Base-by-base conservation (phyloP, 768 basidiomycete species). In the Xanthoconium purpureum region DNA sequence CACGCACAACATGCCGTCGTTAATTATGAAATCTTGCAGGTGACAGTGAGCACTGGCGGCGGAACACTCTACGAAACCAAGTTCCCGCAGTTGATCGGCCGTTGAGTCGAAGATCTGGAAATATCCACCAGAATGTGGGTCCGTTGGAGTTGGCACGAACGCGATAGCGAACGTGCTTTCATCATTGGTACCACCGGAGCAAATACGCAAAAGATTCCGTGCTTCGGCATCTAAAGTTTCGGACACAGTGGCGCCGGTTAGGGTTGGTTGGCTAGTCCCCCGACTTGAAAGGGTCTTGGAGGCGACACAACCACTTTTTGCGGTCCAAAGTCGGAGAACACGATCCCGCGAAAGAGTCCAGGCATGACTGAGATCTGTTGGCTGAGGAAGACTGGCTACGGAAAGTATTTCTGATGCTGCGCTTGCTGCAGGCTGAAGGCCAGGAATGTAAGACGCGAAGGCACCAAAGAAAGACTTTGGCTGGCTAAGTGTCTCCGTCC, bases 331-430 rank as follows among this genome's bases (percentile, higher is more conserved):
- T 38, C 93, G 82, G 40, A 98, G 77, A 35, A 85, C 87, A 52
- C 89, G 81, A 75, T 97, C 93, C 52, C 93, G 80, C 10, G 94
- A 94, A 40, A 98, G 79, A 2, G 93, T 87, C 83, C 91, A 96
- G 20, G 88, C 75, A 63, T 89, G 79, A 36, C 78, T 81, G 54
- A 89, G 77, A 66, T 89, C 88, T 14, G 87, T 88, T 17, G 89
- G 89, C 73, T 85, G 88, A 40, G 88, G 83, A 69, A 86, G 80
- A 43, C 84, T 84, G 7, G 89, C 82, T 39, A 91, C 75, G 43
- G 89, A 84, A 46, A 94, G 75, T 47, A 90, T 84, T 57, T 88
- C 83, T 18, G 82, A 74, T 7, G 79, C 78, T 48, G 77, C 73
- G 33, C 80, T 68, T 33, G 75, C 66, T 35, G 77, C 65, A 28